Conservation (phyloP, 2,329 filamentous ascomycete species). For the Aureobasidium pullulans region DNA sequence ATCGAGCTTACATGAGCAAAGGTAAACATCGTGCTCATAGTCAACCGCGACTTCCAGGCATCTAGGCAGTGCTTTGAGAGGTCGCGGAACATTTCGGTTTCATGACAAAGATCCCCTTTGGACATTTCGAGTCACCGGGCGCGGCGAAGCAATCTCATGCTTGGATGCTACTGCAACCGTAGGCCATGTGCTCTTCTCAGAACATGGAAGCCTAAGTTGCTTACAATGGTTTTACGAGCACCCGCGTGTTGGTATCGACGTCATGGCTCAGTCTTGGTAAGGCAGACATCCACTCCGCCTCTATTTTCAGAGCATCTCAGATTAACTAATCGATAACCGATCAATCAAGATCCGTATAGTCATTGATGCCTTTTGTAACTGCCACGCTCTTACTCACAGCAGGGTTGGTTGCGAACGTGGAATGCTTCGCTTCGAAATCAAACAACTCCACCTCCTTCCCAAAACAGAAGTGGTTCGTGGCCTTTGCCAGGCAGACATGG, state of each 20-base stretch:
- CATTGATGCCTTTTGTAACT: neutral
- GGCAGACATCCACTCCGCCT: conserved; percentile 8
- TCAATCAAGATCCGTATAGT: neutral
- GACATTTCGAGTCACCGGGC: conserved; percentile 5
- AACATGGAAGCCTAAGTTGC: conserved; percentile 8
- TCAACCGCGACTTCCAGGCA: neutral
- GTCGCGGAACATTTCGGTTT: neutral
- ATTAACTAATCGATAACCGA: neutral
- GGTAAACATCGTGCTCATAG: neutral
- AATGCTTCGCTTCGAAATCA: neutral
- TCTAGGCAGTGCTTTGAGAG: conserved; percentile 8
- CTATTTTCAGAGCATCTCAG: neutral
- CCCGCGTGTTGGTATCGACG: conserved; percentile 5
- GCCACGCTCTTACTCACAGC: neutral
- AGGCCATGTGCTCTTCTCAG: conserved; percentile 6
- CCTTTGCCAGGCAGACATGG: conserved; percentile 6
- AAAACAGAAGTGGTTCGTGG: neutral
- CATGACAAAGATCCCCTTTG: neutral
- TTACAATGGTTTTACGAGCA: conserved; percentile 6
- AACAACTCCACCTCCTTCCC: conserved; percentile 4
- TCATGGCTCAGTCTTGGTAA: conserved; percentile 11
- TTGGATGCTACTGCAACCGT: neutral
- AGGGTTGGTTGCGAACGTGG: neutral
- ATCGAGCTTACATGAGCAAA: neutral
- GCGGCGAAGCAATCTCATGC: neutral